Conservation (phyloP, 352 stramenopile species). For the Saprolegnia diclina region DNA sequence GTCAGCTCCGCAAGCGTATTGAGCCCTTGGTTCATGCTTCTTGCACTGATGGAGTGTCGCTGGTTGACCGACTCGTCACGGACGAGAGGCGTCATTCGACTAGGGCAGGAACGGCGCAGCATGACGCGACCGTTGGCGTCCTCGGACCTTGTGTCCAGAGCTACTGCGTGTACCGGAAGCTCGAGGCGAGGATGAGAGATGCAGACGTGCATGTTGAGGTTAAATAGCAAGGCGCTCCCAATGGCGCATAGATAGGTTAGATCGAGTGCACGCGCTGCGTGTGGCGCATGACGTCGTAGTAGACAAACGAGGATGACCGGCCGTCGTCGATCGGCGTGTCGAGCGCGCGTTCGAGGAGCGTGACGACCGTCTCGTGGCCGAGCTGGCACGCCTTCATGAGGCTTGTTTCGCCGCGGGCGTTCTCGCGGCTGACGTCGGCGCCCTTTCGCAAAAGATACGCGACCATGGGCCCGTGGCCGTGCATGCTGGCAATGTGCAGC, state of each 20-base stretch:
- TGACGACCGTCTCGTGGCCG: constrained; percentile 72
- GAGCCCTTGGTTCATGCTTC: too few species aligned
- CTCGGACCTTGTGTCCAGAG: too few species aligned
- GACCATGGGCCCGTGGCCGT: constrained; percentile 64
- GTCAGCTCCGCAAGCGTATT: too few species aligned
- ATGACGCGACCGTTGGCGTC: too few species aligned
- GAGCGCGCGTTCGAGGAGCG: constrained; percentile 43
- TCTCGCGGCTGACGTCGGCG: constrained; percentile 60
- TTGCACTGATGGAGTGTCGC: too few species aligned
- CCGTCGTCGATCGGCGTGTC: constrained; percentile 32
- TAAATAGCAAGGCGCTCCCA: neutral
- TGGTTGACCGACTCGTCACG: too few species aligned
- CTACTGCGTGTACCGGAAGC: too few species aligned
- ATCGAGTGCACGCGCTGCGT: constrained; percentile 4
- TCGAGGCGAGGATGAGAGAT: too few species aligned
- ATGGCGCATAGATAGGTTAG: neutral
- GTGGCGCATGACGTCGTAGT: constrained; percentile 22
- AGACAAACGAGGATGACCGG: constrained; percentile 17
- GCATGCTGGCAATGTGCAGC: constrained; percentile 71
- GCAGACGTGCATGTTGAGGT: too few species aligned
- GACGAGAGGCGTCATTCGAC: too few species aligned
- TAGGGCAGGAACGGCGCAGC: too few species aligned
- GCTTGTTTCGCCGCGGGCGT: constrained; percentile 54
- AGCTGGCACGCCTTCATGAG: constrained; percentile 78
- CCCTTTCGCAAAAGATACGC: constrained; percentile 60